Percentiles rank a stretch among this genome's conserved stretches.
These are phyloP conservation scores for Boletellus ananiceps DNA, from an alignment of 768 basidiomycete species.

Conservation along the genomic window DNA sequence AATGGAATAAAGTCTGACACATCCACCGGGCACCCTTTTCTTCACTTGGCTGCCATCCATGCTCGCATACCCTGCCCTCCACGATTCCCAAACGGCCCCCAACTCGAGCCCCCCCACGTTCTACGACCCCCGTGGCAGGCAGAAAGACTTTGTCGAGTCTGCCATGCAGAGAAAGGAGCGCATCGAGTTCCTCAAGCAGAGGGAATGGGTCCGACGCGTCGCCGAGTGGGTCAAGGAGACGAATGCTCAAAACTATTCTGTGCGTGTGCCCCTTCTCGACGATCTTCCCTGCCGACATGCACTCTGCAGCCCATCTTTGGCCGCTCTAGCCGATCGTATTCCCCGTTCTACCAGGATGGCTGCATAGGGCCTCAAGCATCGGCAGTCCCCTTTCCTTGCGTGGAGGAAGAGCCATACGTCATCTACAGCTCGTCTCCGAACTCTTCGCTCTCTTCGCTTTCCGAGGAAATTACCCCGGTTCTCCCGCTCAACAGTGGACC, in stretches of 20 bases:
- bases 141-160: constrained; percentile 42
- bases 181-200: constrained; percentile 46
- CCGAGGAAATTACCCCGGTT: constrained; percentile 27
- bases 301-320: constrained; percentile 16
- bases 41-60: constrained; percentile 10
- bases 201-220: constrained; percentile 40
- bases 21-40: background rate
- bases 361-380: constrained; percentile 9
- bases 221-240: constrained; percentile 36
- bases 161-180: constrained; percentile 46
- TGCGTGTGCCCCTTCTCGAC: background rate
- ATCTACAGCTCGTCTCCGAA: constrained; percentile 33
- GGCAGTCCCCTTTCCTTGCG: constrained; percentile 22
- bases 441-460: constrained; percentile 30
- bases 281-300: background rate
- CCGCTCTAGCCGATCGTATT: constrained; percentile 8
- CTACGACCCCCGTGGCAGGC: constrained; percentile 43
- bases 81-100: constrained; percentile 11
- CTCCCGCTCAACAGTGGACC: constrained; percentile 19
- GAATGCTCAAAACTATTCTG: constrained; percentile 24
- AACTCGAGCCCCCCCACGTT: constrained; percentile 18
- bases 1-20: constrained; percentile 15
- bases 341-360: constrained; percentile 9
- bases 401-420: constrained; percentile 30
- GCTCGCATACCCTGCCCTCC: constrained; percentile 16